These are phyloP conservation scores for Kodamaea ohmeri DNA, from an alignment of 1,139 yeast genomes.

Conservation along the genomic window DNA sequence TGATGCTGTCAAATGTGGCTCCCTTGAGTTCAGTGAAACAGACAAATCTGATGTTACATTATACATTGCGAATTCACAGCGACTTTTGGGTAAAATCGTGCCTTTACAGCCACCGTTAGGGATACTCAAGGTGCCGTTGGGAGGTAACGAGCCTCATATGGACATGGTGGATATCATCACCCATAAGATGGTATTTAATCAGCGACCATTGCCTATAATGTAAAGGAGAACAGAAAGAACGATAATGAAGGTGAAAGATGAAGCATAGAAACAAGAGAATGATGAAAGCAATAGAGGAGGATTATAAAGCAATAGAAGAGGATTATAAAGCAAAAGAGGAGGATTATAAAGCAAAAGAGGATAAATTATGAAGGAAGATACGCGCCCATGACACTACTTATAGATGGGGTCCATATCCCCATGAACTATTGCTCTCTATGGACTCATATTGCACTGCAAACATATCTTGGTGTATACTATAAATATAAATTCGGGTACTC, in stretches of 20 bases:
- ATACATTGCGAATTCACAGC: slow-evolving; percentile 63
- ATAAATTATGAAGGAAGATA: too few relatives aligned
- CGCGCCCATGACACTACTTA: too few relatives aligned
- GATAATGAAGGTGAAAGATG: slow-evolving; percentile 1
- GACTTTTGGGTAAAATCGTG: slow-evolving; percentile 57
- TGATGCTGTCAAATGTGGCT: slow-evolving; percentile 59
- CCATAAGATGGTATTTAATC: slow-evolving; percentile 56
- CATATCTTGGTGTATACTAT: too few relatives aligned
- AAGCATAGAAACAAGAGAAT: not conserved
- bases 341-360: not conserved
- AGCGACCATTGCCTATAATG: slow-evolving; percentile 75
- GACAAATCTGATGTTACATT: slow-evolving; percentile 50
- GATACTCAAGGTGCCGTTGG: slow-evolving; percentile 44
- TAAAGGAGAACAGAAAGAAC: slow-evolving; percentile 26
- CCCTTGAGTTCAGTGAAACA: slow-evolving; percentile 46
- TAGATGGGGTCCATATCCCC: too few relatives aligned
- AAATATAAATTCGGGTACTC: too few relatives aligned
- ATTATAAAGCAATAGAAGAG: not conserved
- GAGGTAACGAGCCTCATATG: slow-evolving; percentile 22
- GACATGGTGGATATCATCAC: slow-evolving; percentile 57
- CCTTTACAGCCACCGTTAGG: slow-evolving; percentile 62
- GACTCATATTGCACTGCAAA: too few relatives aligned
- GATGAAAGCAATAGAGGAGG: not conserved
- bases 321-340: not conserved
- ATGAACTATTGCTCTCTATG: too few relatives aligned